phyloP scores from a whole-genome alignment of 345 rosid species.

The Nephelium lappaceum region DNA sequence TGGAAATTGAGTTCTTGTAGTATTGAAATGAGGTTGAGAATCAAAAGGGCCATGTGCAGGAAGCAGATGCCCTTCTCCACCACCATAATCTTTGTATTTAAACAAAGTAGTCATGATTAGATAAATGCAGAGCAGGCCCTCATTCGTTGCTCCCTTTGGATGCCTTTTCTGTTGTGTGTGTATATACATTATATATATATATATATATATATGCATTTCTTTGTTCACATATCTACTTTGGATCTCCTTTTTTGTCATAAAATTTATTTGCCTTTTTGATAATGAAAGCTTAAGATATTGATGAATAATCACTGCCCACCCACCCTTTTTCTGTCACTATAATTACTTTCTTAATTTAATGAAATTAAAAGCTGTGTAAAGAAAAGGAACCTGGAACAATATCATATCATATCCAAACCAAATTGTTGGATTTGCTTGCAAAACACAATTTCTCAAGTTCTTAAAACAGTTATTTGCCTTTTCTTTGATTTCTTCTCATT shows the following conservation, averaged over 20 bases:
- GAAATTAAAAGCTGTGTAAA: constrained; percentile 9
- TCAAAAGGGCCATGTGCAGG: constrained; percentile 32
- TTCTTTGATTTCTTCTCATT: neutral
- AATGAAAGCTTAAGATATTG: constrained; percentile 25
- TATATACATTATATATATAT: too few relatives aligned
- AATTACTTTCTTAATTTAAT: constrained; percentile 10
- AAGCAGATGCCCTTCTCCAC: constrained; percentile 23
- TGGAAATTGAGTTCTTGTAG: constrained; percentile 27
- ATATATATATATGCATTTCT: neutral
- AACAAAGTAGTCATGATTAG: constrained; percentile 24
- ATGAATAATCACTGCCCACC: constrained; percentile 22
- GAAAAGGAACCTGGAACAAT: neutral
- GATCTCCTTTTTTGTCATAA: constrained; percentile 27
- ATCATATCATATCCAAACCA: neutral
- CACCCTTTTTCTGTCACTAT: constrained; percentile 19
- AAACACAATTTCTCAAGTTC: constrained; percentile 23
- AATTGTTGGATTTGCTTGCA: constrained; percentile 27
- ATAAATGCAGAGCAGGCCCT: constrained; percentile 16
- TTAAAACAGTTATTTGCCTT: constrained; percentile 15
- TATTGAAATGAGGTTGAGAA: constrained; percentile 11
- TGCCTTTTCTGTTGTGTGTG: constrained; percentile 17
- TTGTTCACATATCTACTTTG: constrained; percentile 21
- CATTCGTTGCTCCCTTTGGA: constrained; percentile 30
- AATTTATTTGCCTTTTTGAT: constrained; percentile 34
- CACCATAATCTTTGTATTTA: constrained; percentile 21